Base-by-base conservation (phyloP, 2,329 filamentous ascomycete genomes). In the Penicillium sp. region DNA sequence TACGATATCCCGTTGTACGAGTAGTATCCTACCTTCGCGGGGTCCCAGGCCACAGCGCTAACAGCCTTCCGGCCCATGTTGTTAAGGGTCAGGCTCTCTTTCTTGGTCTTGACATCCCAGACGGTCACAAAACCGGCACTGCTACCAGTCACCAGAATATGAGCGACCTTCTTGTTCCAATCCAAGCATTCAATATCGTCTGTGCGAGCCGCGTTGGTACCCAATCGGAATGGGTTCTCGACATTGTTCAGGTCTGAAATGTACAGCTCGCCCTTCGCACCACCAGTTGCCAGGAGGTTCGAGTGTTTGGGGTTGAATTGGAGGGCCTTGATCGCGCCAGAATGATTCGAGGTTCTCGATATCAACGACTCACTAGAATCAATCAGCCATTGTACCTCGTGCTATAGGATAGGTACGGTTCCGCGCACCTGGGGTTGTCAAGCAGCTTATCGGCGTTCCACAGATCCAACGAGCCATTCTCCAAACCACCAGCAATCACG, bases 21-120 rank as follows among this genome's bases (percentile, higher is more conserved):
- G 10, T 11, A 11, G 2, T 28, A 10, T 40, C 52, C 42, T 52
- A 74, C 86, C 72, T 88, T 91, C 62, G 93, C 88, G 1, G 93
- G 94, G 62, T 98, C 93, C 93, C 93, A 98, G 10, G 90, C 90
- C 59, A 98, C 89, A 49, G 94, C 85, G 70, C 90, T 96, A 62
- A 97, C 89, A 44, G 90, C 79, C 73, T 96, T 98, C 53, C 93
- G 83, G 64, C 88, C 93, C 55, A 77, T 75, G 65, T 87, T 87
- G 76, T 96, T 98, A 55, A 98, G 77, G 28, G 90, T 96, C 70
- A 98, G 75, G 46, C 90, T 96, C 59, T 95, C 89, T 74, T 95
- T 96, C 80, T 95, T 97, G 10, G 88, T 89, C 76, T 95, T 96
- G 55, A 97, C 79, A 72, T 98, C 93, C 93, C 93, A 98, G 14